Conservation (phyloP, 208 protist species). For the Acanthamoeba sp. region DNA sequence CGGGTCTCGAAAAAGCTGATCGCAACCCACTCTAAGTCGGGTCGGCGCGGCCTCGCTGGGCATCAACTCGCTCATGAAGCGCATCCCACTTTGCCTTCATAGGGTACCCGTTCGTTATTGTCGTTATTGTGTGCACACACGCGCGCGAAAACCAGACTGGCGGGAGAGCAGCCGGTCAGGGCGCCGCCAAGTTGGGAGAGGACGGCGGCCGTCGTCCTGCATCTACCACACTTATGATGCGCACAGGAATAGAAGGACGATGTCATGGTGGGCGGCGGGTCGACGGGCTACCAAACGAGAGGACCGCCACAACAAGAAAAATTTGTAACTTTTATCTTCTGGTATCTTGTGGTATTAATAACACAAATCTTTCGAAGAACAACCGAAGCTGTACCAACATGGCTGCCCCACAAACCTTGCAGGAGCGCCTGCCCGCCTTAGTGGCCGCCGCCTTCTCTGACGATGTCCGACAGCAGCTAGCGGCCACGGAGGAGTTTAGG, state of each 20-base stretch:
- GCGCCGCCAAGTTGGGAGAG: slow-evolving; percentile 91
- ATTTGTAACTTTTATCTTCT: no score
- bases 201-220: slow-evolving; percentile 82
- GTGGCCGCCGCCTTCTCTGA: no score
- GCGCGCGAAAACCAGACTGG: not conserved
- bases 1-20: not conserved
- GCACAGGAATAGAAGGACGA: slow-evolving; percentile 83
- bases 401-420: no score
- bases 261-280: not conserved
- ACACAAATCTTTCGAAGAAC: no score
- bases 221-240: slow-evolving; percentile 94
- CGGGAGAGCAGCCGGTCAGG: slow-evolving; percentile 93
- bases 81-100: slow-evolving; percentile 88
- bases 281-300: no score
- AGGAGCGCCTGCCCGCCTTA: no score
- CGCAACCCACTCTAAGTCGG: slow-evolving; percentile 77
- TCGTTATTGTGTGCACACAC: not conserved
- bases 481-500: no score
- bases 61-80: slow-evolving; percentile 92
- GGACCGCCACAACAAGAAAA: no score
- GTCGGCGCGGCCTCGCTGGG: slow-evolving; percentile 85
- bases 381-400: no score
- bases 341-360: no score
- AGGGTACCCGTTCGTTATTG: not conserved
- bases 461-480: no score